Percentiles rank a stretch among this genome's conserved stretches.
Evolutionary conservation across 2,329 filamentous ascomycete genomes (phyloP).

Genomic region (Fusarium torulosum): DNA sequence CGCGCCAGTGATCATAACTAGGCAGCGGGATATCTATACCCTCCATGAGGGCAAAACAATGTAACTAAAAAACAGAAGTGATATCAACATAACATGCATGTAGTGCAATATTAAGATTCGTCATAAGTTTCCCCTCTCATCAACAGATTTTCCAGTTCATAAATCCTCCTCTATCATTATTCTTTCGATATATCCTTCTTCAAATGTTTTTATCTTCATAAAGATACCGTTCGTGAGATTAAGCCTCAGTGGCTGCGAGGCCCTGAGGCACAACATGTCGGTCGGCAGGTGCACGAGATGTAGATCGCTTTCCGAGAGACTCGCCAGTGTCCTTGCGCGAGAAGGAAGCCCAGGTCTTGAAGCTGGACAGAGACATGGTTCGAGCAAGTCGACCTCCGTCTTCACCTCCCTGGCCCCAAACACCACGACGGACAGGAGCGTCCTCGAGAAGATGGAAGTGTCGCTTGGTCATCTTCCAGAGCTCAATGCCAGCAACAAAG

Average conservation of each 20-base stretch:
- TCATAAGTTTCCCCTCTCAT: conserved; percentile 9
- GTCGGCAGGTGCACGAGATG: conserved; percentile 38
- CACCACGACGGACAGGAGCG: conserved; percentile 61
- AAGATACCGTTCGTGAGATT: conserved; percentile 20
- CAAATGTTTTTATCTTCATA: conserved; percentile 4
- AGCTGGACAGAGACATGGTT: conserved; percentile 65
- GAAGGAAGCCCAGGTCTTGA: conserved; percentile 61
- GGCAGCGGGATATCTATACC: conserved; percentile 43
- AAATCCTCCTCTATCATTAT: conserved; percentile 4
- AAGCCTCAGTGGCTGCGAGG: conserved; percentile 45
- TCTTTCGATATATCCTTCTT: conserved; percentile 3
- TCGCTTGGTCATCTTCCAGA: conserved; percentile 79
- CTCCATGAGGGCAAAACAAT: conserved; percentile 28
- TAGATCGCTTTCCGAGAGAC: conserved; percentile 49
- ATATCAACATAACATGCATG: conserved; percentile 30
- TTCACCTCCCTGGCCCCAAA: conserved; percentile 66
- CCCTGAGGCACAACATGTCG: conserved; percentile 47
- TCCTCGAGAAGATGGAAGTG: conserved; percentile 65
- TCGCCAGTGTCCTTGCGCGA: conserved; percentile 58
- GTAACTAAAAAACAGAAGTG: conserved; percentile 32
- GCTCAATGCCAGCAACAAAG: conserved; percentile 76
- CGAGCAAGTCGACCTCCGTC: conserved; percentile 61
- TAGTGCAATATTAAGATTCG: conserved; percentile 4
- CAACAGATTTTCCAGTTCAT: conserved; percentile 14
- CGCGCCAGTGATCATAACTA: conserved; percentile 9